A percentile compares a stretch with the other conserved stretches of the same genome.
Evolutionary conservation across 169 alveolate species (phyloP).

Genomic region (Condylostoma magnum): DNA sequence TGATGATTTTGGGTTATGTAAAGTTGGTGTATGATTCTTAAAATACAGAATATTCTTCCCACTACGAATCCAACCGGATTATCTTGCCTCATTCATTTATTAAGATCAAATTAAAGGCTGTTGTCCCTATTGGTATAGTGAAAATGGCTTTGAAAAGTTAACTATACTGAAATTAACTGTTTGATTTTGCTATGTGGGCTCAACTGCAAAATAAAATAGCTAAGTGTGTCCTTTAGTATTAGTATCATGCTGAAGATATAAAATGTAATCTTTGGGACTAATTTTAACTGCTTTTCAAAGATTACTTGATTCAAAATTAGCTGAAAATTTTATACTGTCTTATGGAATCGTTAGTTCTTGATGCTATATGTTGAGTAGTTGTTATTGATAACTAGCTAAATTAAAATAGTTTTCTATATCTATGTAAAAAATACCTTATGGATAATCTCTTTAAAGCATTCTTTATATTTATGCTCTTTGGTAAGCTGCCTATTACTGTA

Average conservation of each 20-base stretch:
- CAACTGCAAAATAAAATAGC: slow-evolving; percentile 85
- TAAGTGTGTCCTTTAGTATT: slow-evolving; percentile 86
- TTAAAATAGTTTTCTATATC: too few relatives aligned
- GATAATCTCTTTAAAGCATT: too few relatives aligned
- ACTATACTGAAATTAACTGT: slow-evolving; percentile 58
- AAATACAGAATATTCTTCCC: slow-evolving; percentile 3
- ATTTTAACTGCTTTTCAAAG: too few relatives aligned
- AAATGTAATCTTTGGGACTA: slow-evolving; percentile 72
- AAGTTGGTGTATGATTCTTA: neutral
- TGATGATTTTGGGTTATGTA: slow-evolving; percentile 30
- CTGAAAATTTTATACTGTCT: too few relatives aligned
- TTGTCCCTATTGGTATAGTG: slow-evolving; percentile 79
- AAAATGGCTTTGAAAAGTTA: slow-evolving; percentile 66
- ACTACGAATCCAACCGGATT: slow-evolving; percentile 50
- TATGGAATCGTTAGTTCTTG: too few relatives aligned
- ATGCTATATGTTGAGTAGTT: too few relatives aligned
- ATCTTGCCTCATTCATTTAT: slow-evolving; percentile 4
- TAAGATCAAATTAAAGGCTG: slow-evolving; percentile 31
- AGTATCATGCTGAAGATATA: slow-evolving; percentile 85
- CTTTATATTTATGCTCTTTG: too few relatives aligned
- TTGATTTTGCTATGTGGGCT: slow-evolving; percentile 30
- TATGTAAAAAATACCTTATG: too few relatives aligned
- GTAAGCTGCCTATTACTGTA: too few relatives aligned
- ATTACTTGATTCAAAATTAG: too few relatives aligned
- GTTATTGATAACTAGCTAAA: too few relatives aligned